Base-by-base conservation (phyloP, 2,329 filamentous ascomycete genomes). In the Cryphonectria parasitica region DNA sequence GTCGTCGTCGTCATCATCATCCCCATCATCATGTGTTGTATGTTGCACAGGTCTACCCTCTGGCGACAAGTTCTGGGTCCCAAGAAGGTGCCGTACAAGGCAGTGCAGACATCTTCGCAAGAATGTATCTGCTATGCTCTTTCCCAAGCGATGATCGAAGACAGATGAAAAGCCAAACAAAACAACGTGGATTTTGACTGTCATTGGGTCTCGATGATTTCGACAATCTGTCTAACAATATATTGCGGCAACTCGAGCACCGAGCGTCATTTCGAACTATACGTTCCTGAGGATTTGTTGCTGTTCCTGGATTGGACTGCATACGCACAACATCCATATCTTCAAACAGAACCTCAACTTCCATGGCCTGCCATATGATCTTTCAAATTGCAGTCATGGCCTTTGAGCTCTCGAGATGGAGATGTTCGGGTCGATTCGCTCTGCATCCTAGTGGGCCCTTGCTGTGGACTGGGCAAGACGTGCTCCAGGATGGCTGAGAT, bases 401-500 rank as follows among this genome's bases (percentile, higher is more conserved):
- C 10, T 63, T 62, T 6, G 10, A 1, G 22, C 19, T 28, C 60
- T 68, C 34, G 66, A 54, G 11, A 45, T 63, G 31, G 3, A 62
- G 0, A 58, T 28, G 15, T 69, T 19, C 64, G 61, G 34, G 49
- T 64, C 15, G 67, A 69, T 7, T 56, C 61, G 15, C 36, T 69
- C 1, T 69, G 49, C 22, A 64, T 69, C 13, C n/a, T n/a, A n/a
- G n/a, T n/a, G n/a, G n/a, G n/a, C n/a, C n/a, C n/a, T 43, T 56
- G 15, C 45, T n/a, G 43, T 56, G n/a, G 49, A 56, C 8, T 56
- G 67, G 45, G 45, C 61, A 15, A 58, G 13, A 3, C 61, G n/a
- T 28, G 58, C 58, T 63, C 43, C 11, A 54, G 63, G 7, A 64
- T 64, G 60, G 25, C 36, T 28, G n/a, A 69, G 25, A 19, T 64